Base-by-base conservation (phyloP, 208 protist genomes). In the Novymonas esmeraldas region DNA sequence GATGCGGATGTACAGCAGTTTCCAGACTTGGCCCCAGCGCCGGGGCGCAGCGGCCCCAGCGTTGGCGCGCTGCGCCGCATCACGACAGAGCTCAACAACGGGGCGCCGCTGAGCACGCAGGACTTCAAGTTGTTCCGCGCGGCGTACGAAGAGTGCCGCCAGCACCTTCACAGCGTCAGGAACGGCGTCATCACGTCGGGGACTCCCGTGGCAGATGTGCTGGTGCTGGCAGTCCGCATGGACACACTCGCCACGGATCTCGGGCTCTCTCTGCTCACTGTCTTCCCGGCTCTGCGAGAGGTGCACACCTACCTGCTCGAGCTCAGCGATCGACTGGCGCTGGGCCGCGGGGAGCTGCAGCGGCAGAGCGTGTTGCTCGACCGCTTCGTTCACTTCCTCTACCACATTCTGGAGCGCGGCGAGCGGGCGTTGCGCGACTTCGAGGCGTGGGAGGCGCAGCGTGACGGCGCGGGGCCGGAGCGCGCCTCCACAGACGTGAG, bases 91-190 rank as follows among this genome's bases (percentile, higher is more conserved):
- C 75, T 96, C 20, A 80, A 74, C 70, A 52, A 87, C 45, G 84
- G 71, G 13, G 63, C 73, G 2, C 82, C 86, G 10, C 74, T 96
- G 7, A 68, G 60, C 2, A 13, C 56, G 41, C 63, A 68, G 16
- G 82, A 90, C 55, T 85, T 95, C 49, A 61, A 66, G 13, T 75
- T 84, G n/a, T 90, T 96, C 49, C 79, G 78, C 14, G 67, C 71
- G 0, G 81, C 85, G 34, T 89, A 85, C 38, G 78, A 73, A 28
- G 84, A 84, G 68, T 78, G 79, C 46, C 75, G 78, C 18, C 79
- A 94, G 62, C 86, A 84, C 55, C 70, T 95, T 5, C 84, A 78
- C 54, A 78, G 82, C n/a, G 83, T 94, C 29, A 71, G 79, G 11
- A 55, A 78, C 14, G 66, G 49, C 39, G 66, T 78, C 31, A 68